These are phyloP conservation scores for Nothomitra cinnamomea DNA, from an alignment of 2,329 filamentous ascomycete species.

Conservation along the genomic window DNA sequence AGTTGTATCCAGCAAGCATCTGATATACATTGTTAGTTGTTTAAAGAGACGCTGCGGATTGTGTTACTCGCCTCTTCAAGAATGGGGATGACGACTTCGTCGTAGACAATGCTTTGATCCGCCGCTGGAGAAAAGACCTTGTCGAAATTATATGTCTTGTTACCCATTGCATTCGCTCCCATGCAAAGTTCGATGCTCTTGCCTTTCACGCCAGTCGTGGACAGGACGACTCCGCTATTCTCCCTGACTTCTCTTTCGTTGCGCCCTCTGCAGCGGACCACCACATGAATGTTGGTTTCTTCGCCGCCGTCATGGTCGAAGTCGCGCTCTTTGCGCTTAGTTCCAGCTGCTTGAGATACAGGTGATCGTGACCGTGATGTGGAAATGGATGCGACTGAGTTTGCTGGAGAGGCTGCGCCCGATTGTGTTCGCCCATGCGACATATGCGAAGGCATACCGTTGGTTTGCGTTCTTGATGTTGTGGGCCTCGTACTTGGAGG, in stretches of 20 bases:
- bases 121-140: slow-evolving; percentile 92
- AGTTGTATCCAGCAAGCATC: slow-evolving; percentile 93
- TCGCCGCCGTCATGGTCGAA: slow-evolving; percentile 53
- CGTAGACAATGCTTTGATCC: slow-evolving; percentile 85
- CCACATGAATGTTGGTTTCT: slow-evolving; percentile 95
- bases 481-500: slow-evolving; percentile 37
- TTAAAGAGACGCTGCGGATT: not conserved
- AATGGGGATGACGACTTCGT: slow-evolving; percentile 87
- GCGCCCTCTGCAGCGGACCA: slow-evolving; percentile 82
- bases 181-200: slow-evolving; percentile 74
- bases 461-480: slow-evolving; percentile 20
- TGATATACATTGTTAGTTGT: slow-evolving; percentile 20
- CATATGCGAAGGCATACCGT: not conserved
- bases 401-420: slow-evolving; percentile 50
- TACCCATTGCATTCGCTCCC: slow-evolving; percentile 80
- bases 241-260: slow-evolving; percentile 86
- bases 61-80: slow-evolving; percentile 57
- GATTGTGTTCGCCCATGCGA: slow-evolving; percentile 24
- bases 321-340: slow-evolving; percentile 77
- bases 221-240: slow-evolving; percentile 85
- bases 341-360: slow-evolving; percentile 34
- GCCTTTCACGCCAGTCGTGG: slow-evolving; percentile 74
- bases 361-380: slow-evolving; percentile 23
- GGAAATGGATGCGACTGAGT: slow-evolving; percentile 44
- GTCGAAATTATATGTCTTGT: slow-evolving; percentile 94